Evolutionary conservation across 176 grass and related monocot genomes (phyloP).

Genomic region (Poa pratensis): DNA sequence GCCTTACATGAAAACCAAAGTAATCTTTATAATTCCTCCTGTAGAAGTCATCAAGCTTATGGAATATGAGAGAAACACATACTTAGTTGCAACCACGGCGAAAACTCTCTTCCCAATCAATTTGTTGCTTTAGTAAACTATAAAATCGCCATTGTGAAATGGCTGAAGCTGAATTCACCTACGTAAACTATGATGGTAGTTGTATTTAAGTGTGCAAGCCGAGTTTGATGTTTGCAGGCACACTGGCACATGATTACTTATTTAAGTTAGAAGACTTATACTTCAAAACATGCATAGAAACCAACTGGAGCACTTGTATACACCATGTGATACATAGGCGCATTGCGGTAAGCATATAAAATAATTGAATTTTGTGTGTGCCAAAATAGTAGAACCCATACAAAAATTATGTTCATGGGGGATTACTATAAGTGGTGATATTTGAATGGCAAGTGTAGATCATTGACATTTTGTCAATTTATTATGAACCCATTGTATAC

Average conservation of each 20-base stretch:
- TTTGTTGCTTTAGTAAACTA: not conserved
- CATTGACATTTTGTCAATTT: too few relatives aligned
- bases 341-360: too few relatives aligned
- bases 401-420: too few relatives aligned
- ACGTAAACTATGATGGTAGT: not conserved
- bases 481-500: too few relatives aligned
- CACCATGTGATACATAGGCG: too few relatives aligned
- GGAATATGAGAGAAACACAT: not conserved
- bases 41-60: constrained; percentile 85
- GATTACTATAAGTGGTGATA: too few relatives aligned
- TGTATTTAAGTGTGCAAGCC: not conserved
- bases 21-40: constrained; percentile 88
- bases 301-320: not conserved
- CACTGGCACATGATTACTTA: not conserved
- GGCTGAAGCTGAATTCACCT: not conserved
- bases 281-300: constrained; percentile 8
- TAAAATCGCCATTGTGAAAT: not conserved
- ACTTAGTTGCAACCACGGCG: not conserved
- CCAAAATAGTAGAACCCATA: too few relatives aligned
- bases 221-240: not conserved
- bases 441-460: too few relatives aligned
- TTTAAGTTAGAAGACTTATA: not conserved
- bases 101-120: not conserved
- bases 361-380: too few relatives aligned
- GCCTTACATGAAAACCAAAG: constrained; percentile 77